Evolutionary conservation across 2,329 filamentous ascomycete genomes (phyloP), one percentile per base, ranked within the genome.

Genomic region (Cyphellophora europaea): DNA sequence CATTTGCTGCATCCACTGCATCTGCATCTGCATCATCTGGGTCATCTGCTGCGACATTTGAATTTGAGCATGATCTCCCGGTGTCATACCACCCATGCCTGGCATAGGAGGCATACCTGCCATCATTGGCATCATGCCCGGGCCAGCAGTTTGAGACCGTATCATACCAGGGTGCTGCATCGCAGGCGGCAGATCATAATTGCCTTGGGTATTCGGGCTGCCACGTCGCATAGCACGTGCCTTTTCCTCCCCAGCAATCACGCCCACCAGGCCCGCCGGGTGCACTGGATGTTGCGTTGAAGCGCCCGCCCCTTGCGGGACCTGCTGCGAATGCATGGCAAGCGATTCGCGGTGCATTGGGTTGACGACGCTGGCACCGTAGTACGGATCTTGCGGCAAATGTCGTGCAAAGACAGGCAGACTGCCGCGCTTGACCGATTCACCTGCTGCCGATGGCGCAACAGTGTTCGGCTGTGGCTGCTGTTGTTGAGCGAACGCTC

Each of bases 21-120:
- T 88, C 56, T 93, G 86, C 79, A 91, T 86, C 54, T 87, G 81
- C 82, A 89, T 87, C 61, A 89, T 87, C 50, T 85, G 79, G 37
- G 75, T 72, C 83, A 89, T 88, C 53, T 88, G 82, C 52, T 86
- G 80, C 5, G 74, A 80, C 70, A 91, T 81, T 47, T 88, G 79
- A 27, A 88, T 70, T 49, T 89, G 82, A 17, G 79, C 78, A 54
- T 83, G 80, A 42, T 86, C 80, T 14, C 72, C 73, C 2, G 77
- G 65, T 11, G 71, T 72, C 29, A 79, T 49, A 8, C 21, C 21
- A n/a, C n/a, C n/a, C 10, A 30, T 30, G 27, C 14, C 14, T 10
- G 10, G 27, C 47, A 53, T 54, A 10, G 42, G 49, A 21, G 43
- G 45, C 45, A 53, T 51, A 3, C 42, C 47, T 37, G 45, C 42